A percentile compares a stretch with the other conserved stretches of the same genome.
These are phyloP conservation scores for Asterochloris sp. DNA, from an alignment of 139 green algal genomes.

Conservation along the genomic window DNA sequence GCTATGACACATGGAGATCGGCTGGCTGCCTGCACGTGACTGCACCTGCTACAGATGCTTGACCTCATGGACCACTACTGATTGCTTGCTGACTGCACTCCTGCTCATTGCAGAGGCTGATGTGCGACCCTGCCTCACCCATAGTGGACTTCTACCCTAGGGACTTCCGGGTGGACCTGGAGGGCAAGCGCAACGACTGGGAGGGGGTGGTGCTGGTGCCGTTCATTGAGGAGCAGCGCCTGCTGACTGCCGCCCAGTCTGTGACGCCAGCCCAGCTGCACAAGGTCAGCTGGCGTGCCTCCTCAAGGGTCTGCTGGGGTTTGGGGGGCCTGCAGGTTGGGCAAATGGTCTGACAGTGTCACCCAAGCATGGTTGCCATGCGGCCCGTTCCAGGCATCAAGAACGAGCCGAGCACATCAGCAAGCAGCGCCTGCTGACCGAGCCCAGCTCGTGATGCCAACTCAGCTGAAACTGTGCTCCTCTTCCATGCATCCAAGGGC, in stretches of 20 bases:
- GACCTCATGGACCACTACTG: neutral
- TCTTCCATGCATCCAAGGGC: no score
- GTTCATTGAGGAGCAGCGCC: conserved; percentile 61
- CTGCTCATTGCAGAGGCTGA: conserved; percentile 48
- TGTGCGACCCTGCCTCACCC: conserved; percentile 71
- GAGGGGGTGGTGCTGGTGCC: conserved; percentile 80
- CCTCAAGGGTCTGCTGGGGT: no score
- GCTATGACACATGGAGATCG: neutral
- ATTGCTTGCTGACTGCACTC: neutral
- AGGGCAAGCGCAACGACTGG: conserved; percentile 92
- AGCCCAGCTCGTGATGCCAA: no score
- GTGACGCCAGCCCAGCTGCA: conserved; percentile 46
- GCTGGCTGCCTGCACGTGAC: neutral
- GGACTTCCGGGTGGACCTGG: conserved; percentile 79
- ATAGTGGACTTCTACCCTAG: conserved; percentile 87
- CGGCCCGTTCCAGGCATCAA: no score
- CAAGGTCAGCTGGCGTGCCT: conserved; percentile 23
- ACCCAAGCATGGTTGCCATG: no score
- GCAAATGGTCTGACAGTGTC: no score
- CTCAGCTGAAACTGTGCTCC: no score
- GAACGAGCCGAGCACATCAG: no score
- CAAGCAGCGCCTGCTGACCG: no score
- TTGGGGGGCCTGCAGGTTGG: no score
- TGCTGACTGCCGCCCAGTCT: conserved; percentile 52
- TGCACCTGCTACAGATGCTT: neutral